Conservation (phyloP, 257 asterid species). For the Solanum pennellii region DNA sequence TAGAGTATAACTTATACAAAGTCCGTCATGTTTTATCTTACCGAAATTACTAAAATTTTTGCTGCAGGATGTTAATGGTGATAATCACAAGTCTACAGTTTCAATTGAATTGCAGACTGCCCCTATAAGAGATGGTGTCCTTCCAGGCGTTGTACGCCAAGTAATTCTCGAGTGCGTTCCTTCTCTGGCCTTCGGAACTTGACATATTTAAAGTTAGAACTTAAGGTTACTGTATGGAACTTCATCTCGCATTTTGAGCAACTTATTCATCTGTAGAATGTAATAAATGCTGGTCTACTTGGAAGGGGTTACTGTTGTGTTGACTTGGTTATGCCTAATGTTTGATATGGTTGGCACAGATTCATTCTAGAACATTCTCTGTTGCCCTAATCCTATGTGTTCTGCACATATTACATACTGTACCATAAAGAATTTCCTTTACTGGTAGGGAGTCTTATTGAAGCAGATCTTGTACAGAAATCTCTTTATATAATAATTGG, state of each 20-base stretch:
- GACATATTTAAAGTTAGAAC: not conserved
- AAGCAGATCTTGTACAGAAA: not conserved
- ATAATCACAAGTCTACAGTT: not conserved
- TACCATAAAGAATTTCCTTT: not conserved
- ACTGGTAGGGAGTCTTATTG: not conserved
- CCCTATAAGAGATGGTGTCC: slow-evolving; percentile 63
- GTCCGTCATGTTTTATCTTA: not conserved
- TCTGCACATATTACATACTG: not conserved
- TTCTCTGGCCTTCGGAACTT: not conserved
- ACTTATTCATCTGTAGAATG: not conserved
- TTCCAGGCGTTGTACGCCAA: slow-evolving; percentile 90
- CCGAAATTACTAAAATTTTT: not conserved
- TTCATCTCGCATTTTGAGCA: not conserved
- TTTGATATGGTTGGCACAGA: not conserved
- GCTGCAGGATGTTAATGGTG: slow-evolving; percentile 38
- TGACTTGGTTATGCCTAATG: not conserved
- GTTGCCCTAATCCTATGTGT: not conserved
- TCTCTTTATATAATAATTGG: not conserved
- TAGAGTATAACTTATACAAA: not conserved
- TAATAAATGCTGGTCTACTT: not conserved
- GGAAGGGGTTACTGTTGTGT: not conserved
- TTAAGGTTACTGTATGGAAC: not conserved
- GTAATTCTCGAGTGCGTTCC: slow-evolving; percentile 59
- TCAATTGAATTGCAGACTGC: slow-evolving; percentile 74
- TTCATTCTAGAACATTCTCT: not conserved